Conservation (phyloP, 1,284 basidiomycete genomes). For the Neolentinus lepideus region DNA sequence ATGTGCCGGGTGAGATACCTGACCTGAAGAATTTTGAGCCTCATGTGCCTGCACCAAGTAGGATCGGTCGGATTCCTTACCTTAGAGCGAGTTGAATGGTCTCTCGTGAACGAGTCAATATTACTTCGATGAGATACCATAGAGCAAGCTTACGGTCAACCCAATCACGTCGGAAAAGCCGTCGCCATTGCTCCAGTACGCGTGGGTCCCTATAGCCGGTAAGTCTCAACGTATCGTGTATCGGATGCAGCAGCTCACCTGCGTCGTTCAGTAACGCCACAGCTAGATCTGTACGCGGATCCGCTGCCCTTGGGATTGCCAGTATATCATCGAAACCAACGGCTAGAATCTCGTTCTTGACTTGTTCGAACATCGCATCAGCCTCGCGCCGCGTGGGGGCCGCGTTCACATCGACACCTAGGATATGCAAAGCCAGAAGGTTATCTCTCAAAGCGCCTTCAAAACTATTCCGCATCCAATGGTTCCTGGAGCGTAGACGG, state of each 20-base stretch:
- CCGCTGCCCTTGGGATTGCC: constrained; percentile 49
- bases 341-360: constrained; percentile 62
- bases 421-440: constrained; percentile 46
- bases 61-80: constrained; percentile 22
- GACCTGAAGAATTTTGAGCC: constrained; percentile 27
- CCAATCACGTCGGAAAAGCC: constrained; percentile 58
- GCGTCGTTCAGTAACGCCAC: constrained; percentile 62
- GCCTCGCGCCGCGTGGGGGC: constrained; percentile 45
- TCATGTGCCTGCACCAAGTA: neutral
- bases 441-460: constrained; percentile 50
- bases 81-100: constrained; percentile 58
- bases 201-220: constrained; percentile 42
- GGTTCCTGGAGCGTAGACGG: constrained; percentile 53
- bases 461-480: constrained; percentile 52
- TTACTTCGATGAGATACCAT: neutral
- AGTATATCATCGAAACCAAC: constrained; percentile 63
- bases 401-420: constrained; percentile 54
- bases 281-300: constrained; percentile 50
- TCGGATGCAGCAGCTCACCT: constrained; percentile 27
- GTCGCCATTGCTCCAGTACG: constrained; percentile 57
- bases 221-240: constrained; percentile 4
- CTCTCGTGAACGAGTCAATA: constrained; percentile 22
- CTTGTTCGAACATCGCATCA: constrained; percentile 55
- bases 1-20: constrained; percentile 60
- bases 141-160: constrained; percentile 40